Evolutionary conservation across 148 eudicot species (phyloP), one percentile per base, ranked within the genome.

Genomic region (Rhododendron simsii): DNA sequence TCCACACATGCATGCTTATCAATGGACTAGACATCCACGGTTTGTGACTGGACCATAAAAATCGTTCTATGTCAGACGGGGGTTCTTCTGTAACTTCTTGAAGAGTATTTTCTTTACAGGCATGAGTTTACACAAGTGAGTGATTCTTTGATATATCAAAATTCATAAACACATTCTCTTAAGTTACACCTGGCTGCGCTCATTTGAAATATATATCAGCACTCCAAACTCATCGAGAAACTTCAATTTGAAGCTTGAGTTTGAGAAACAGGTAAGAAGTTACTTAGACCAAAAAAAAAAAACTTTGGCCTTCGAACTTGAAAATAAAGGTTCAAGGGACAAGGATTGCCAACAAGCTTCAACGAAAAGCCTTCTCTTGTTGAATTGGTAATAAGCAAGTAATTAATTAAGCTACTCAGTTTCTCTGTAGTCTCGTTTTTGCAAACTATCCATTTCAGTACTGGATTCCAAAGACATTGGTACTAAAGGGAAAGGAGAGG

Each of bases 21-120:
- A 95, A 86, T 1, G 99, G 98, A 48, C 95, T 90, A 1, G 99
- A 96, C 33, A 93, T 91, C 98, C 98, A 98, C 28, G 98, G 95
- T 86, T 91, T 93, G 85, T 90, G 94, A 86, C 88, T 91, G 11
- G 94, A 95, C 99, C 99, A 98, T 53, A 94, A 98, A 57, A 88
- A 95, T 84, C 88, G 89, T 84, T 95, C 98, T 15, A 97, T 92
- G 9, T 91, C 94, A 23, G 86, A 84, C 67, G 26, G 67, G 44
- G 83, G 59, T 15, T 81, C 30, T 7, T 88, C 84, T 35, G 45
- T 57, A 11, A 26, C 85, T 2, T 63, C 93, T 95, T 96, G 93
- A 76, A 69, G 15, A 71, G 14, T 20, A 16, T n/a, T n/a, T 51
- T 78, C 26, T 55, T 74, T 39, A 14, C 16, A 73, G 20, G 35